Base-by-base conservation (phyloP, 2,329 filamentous ascomycete genomes). In the Aspergillus pseudonomiae region DNA sequence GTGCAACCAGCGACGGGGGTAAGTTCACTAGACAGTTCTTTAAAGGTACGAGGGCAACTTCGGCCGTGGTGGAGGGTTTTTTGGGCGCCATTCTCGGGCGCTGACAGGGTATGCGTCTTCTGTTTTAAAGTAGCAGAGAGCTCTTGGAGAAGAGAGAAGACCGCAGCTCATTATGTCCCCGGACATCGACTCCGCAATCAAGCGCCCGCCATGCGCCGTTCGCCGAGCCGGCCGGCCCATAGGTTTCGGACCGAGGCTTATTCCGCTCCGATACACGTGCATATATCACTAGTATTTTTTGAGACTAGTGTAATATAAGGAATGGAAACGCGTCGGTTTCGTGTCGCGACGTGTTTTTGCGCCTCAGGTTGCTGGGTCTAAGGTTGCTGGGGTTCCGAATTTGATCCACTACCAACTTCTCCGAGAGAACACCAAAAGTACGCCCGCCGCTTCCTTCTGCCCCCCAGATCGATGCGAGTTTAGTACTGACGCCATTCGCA, bases 21-120 rank as follows among this genome's bases (percentile, higher is more conserved):
- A 99, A 86, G 80, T 98, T 98, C 77, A 97, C 92, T 59, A 99
- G 85, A 80, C 95, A 99, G 78, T 91, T 98, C 83, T 96, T 96
- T 64, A 98, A 85, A 70, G 94, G 92, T 55, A 93, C 88, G 65
- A 98, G 86, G 60, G 91, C 91, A 69, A 98, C 86, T 81, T 97
- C 94, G 63, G 93, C 93, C 65, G 90, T 85, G 39, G 89, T 89
- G 50, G 91, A 74, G 45, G 83, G 77, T 75, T 83, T 84, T 72
- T 80, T 83, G 64, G 78, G 77, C 62, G 78, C 77, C 79, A 81
- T 81, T 65, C 39, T 68, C 64, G 68, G 67, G 68, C 69, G 67
- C 70, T 63, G 57, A 67, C 24, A 60, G 56, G 11, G 57, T 59
- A 57, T 28, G 57, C 32, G 30, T 26, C 39, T 48, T 60, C 55